Conservation (phyloP, 176 grass and related monocot species). For the Musa itinerans region DNA sequence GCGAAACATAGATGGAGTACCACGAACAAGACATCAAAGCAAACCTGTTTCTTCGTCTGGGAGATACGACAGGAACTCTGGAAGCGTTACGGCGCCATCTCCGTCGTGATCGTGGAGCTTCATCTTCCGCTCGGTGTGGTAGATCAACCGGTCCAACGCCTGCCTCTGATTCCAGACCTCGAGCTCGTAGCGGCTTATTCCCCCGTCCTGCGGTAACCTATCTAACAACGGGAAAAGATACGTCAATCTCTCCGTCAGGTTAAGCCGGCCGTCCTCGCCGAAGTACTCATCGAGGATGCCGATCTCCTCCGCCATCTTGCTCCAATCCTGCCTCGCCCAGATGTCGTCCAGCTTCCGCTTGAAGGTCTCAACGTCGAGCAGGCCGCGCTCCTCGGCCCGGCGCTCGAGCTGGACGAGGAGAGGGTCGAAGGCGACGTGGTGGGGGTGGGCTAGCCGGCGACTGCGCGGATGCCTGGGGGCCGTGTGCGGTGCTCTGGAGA, state of each 20-base stretch:
- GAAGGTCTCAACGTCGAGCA: slow-evolving; percentile 25
- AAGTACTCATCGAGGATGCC: slow-evolving; percentile 20
- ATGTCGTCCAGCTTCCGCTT: not conserved
- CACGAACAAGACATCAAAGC: not conserved
- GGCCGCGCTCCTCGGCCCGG: slow-evolving; percentile 16
- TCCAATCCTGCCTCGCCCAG: not conserved
- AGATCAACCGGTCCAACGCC: slow-evolving; percentile 14
- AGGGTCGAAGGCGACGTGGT: slow-evolving; percentile 19
- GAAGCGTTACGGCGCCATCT: slow-evolving; percentile 20
- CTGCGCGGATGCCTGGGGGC: not conserved
- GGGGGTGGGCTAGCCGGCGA: slow-evolving; percentile 2
- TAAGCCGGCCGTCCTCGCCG: slow-evolving; percentile 18
- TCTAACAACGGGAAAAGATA: slow-evolving; percentile 34
- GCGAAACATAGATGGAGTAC: too few relatives aligned
- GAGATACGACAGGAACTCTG: slow-evolving; percentile 15
- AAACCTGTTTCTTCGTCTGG: slow-evolving; percentile 23
- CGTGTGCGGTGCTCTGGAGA: not conserved
- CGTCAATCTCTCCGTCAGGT: slow-evolving; percentile 31
- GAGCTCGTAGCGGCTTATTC: slow-evolving; percentile 23
- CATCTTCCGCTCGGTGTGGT: slow-evolving; percentile 14
- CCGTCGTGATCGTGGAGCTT: slow-evolving; percentile 23
- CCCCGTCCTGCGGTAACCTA: slow-evolving; percentile 21
- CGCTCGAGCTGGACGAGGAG: slow-evolving; percentile 15
- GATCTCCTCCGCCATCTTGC: not conserved
- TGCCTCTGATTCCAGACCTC: slow-evolving; percentile 32